Evolutionary conservation across 1,284 basidiomycete species (phyloP), one percentile per base, ranked within the genome.

Genomic region (Phlebopus sp.): DNA sequence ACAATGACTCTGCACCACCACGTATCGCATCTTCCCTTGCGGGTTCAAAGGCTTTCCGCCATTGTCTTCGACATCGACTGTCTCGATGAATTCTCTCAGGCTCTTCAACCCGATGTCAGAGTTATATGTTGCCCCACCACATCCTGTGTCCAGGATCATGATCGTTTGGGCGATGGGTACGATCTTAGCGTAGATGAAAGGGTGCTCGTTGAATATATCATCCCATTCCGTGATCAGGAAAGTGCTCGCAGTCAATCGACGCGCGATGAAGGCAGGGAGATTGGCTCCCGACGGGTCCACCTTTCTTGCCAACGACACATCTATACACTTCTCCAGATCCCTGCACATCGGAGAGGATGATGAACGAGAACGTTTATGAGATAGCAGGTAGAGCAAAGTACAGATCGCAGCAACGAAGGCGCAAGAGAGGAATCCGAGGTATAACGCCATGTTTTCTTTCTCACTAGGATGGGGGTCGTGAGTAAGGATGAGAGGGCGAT

Each of bases 91-190:
- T 37, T 69, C 61, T 51, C 76, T 67, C 43, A 81, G 56, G 50
- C 69, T 71, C 51, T 60, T 77, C 50, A 79, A 60, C 14, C 68
- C 56, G 36, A 74, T 67, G 36, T 69, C 54, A 2, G 69, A 63
- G 43, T 74, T 67, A 36, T 65, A 57, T 1, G 74, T 72, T 41
- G 56, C 63, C 4, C 78, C 77, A 14, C 78, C 77, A 40, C 77
- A 79, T 21, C 79, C 79, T 14, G 75, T 78, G 58, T 81, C 79
- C 46, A 81, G 63, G 31, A 81, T 55, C 6, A 81, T 60, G 43
- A 80, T 62, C 2, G 72, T 73, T 23, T 61, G 62, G 2, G 70
- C 66, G 4, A 58, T 56, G 32, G 69, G 65, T 11, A 76, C 53
- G 39, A 74, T 44, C 55, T 77, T 79, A 46, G 64, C 73, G 55